Base-by-base conservation (phyloP, 1,139 yeast species). In the Yamadazyma epiphylla region DNA sequence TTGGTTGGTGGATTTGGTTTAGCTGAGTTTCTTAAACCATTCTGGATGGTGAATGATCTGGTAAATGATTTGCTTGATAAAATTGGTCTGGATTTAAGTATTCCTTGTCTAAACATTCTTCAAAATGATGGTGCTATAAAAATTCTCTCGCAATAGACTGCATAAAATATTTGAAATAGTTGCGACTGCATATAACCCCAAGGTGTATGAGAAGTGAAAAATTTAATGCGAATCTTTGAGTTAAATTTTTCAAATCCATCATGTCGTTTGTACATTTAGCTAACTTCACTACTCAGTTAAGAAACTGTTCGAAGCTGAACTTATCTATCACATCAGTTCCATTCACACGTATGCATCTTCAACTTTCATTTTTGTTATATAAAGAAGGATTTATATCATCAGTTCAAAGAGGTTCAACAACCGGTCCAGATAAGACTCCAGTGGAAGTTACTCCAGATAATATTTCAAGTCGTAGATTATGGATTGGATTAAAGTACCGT, bases 401-500 rank as follows among this genome's bases (percentile, higher is more conserved):
- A 7, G 73, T 94, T 31, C 94, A 85, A 53, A 74, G 86, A 46
- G 99, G 98, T 4, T 83, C 94, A n/a, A 66, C 77, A 4, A 57
- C 72, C n/a, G 96, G 96, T 1, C 98, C 98, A 12, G 97, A 94
- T 55, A 42, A 60, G 24, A 60, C 52, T 10, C 82, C 85, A 12
- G 78, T 77, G 1, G 95, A 88, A 22, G 87, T 85, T 17, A 88
- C 97, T 0, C 88, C 82, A 25, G 95, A 86, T 53, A 89, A 91
- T 51, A 77, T 91, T 26, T 63, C 95, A 12, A 75, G 94, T 1
- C 77, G 98, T 50, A 74, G 95, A 46, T 70, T 91, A 37, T 91
- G 98, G 99, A 59, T 91, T 13, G 94, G 89, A 2, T 66, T 91
- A 51, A 91, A 91, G 53, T 91, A 94, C 57, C 77, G 94, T 51